These are phyloP conservation scores for Geosmithia flava DNA, from an alignment of 2,329 filamentous ascomycete species.

Conservation along the genomic window DNA sequence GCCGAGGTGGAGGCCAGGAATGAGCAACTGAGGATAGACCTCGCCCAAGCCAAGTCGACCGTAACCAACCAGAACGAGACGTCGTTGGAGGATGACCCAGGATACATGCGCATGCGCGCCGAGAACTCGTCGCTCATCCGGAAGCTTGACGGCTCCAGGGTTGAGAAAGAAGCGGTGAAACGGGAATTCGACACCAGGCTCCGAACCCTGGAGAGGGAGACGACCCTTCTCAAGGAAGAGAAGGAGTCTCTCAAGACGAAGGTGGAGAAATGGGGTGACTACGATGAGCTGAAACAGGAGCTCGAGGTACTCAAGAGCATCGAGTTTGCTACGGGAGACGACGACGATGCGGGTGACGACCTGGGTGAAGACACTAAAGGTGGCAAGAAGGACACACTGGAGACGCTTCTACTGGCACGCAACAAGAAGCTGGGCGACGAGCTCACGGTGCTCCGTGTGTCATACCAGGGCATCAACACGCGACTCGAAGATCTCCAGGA, in stretches of 20 bases:
- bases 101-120: conserved; percentile 75
- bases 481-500: conserved; percentile 72
- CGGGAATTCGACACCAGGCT: conserved; percentile 64
- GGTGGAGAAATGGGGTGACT: conserved; percentile 82
- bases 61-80: conserved; percentile 48
- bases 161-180: conserved; percentile 74
- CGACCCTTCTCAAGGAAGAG: conserved; percentile 63
- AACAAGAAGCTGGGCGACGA: conserved; percentile 97
- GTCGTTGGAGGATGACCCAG: conserved; percentile 76
- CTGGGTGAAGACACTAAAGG: conserved; percentile 17
- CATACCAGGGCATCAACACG: conserved; percentile 79
- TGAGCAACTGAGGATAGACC: conserved; percentile 79
- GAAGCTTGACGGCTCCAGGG: conserved; percentile 70
- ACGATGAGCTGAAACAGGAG: conserved; percentile 93
- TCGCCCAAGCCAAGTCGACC: conserved; percentile 67
- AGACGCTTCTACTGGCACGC: conserved; percentile 79
- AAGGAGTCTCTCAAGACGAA: conserved; percentile 69
- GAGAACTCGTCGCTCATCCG: conserved; percentile 89
- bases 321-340: conserved; percentile 85
- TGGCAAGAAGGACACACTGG: conserved; percentile 63
- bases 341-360: conserved; percentile 44
- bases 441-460: conserved; percentile 82
- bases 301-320: conserved; percentile 96
- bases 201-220: conserved; percentile 69
- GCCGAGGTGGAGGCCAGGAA: conserved; percentile 90